Evolutionary conservation across 2,329 filamentous ascomycete species (phyloP).

Genomic region (Fusarium marasasianum): DNA sequence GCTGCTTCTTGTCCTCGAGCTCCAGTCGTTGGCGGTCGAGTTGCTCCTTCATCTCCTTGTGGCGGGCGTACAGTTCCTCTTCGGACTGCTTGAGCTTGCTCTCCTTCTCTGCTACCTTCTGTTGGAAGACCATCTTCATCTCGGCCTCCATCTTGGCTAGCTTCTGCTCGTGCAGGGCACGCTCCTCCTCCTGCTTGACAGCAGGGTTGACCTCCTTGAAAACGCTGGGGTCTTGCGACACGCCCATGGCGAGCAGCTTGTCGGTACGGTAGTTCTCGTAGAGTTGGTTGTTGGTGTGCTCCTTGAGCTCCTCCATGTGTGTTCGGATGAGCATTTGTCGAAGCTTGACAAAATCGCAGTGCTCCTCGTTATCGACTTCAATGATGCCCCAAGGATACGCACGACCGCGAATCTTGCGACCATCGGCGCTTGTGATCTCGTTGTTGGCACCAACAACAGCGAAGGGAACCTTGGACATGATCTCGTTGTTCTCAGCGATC

Average conservation of each 20-base stretch:
- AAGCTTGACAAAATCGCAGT: conserved; percentile 99
- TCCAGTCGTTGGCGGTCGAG: conserved; percentile 93
- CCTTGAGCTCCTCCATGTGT: conserved; percentile 99
- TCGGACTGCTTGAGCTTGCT: conserved; percentile 99
- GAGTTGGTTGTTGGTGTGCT: conserved; percentile 98
- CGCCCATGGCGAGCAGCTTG: conserved; percentile 98
- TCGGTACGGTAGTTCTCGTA: conserved; percentile 99
- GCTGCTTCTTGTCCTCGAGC: conserved; percentile 97
- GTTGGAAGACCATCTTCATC: conserved; percentile 99
- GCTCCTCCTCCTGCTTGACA: conserved; percentile 99
- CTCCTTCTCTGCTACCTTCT: conserved; percentile 99
- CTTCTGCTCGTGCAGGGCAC: conserved; percentile 98
- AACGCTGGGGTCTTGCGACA: conserved; percentile 96
- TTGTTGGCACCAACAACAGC: conserved; percentile 97
- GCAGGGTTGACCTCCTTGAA: conserved; percentile 99
- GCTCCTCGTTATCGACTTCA: conserved; percentile 99
- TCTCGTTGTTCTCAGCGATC: conserved; percentile 99
- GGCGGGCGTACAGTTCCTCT: conserved; percentile 96
- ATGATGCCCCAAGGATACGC: conserved; percentile 98
- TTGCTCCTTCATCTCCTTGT: conserved; percentile 99
- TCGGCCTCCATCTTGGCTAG: conserved; percentile 99
- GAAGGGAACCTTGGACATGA: conserved; percentile 99
- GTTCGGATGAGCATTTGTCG: conserved; percentile 99
- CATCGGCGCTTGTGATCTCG: conserved; percentile 90
- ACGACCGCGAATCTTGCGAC: conserved; percentile 94